Conservation (phyloP, 768 basidiomycete species). For the Dentipellis sp. region DNA sequence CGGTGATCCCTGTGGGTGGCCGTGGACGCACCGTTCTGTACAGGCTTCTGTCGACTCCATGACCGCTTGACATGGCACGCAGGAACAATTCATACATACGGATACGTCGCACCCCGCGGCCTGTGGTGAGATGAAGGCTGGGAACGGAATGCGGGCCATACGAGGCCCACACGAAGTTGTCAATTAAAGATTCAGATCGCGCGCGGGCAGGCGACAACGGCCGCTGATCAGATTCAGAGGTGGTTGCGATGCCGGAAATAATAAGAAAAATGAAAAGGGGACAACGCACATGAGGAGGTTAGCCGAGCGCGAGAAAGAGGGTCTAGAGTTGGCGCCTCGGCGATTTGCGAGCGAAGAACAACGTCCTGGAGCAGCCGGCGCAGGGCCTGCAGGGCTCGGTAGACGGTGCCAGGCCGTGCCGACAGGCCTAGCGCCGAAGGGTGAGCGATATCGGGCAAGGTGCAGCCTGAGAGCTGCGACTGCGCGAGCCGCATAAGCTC, state of each 20-base stretch:
- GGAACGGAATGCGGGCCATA: too few relatives aligned
- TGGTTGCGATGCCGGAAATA: not conserved
- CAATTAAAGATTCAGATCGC: too few relatives aligned
- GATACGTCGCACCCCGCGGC: too few relatives aligned
- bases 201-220: not conserved
- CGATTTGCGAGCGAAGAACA: not conserved
- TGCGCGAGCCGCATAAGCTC: not conserved
- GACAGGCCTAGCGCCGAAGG: constrained; percentile 11
- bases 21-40: too few relatives aligned
- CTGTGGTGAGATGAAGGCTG: too few relatives aligned
- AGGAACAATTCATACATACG: too few relatives aligned
- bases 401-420: not conserved
- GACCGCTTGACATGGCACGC: too few relatives aligned
- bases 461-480: not conserved
- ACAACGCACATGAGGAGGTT: not conserved
- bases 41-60: too few relatives aligned
- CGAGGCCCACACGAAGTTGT: too few relatives aligned
- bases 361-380: not conserved
- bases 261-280: not conserved
- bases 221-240: not conserved
- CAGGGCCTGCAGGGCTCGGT: constrained; percentile 1
- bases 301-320: not conserved
- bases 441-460: not conserved
- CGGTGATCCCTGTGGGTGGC: not conserved
- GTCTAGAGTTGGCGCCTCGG: constrained; percentile 5